Conservation (phyloP, 495 filamentous ascomycete genomes). For the Trichoderma gamsii region DNA sequence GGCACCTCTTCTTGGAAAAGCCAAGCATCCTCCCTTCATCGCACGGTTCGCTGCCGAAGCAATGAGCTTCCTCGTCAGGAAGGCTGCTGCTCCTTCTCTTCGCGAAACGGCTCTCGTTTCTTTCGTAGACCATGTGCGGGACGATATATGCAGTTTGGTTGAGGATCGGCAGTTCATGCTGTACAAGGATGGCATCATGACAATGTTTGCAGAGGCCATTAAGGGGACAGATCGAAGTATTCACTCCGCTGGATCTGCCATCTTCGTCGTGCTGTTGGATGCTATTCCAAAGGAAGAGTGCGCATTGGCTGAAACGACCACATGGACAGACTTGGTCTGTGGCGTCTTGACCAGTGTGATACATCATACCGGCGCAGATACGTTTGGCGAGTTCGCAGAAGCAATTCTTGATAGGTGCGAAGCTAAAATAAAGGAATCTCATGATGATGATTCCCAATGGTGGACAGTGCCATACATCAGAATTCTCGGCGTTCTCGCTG, state of each 20-base stretch:
- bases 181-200: constrained; percentile 85
- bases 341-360: constrained; percentile 74
- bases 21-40: constrained; percentile 74
- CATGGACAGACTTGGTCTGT: constrained; percentile 57
- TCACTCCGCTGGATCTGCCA: constrained; percentile 72
- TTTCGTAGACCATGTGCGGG: constrained; percentile 61
- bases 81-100: constrained; percentile 68
- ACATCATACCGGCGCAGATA: constrained; percentile 72
- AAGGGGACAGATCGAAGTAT: constrained; percentile 73
- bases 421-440: constrained; percentile 27
- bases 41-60: constrained; percentile 89
- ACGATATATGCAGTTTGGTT: constrained; percentile 54
- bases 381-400: constrained; percentile 56
- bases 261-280: constrained; percentile 57
- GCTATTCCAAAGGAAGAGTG: constrained; percentile 46
- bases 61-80: constrained; percentile 86
- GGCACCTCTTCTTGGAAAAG: constrained; percentile 78
- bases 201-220: constrained; percentile 79
- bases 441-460: constrained; percentile 24
- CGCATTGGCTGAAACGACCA: constrained; percentile 25
- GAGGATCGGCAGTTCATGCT: constrained; percentile 46
- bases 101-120: constrained; percentile 64
- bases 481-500: constrained; percentile 59
- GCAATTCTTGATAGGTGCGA: constrained; percentile 48
- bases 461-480: constrained; percentile 50